Base-by-base conservation (phyloP, 345 rosid species). In the Eucalyptus cloeziana region DNA sequence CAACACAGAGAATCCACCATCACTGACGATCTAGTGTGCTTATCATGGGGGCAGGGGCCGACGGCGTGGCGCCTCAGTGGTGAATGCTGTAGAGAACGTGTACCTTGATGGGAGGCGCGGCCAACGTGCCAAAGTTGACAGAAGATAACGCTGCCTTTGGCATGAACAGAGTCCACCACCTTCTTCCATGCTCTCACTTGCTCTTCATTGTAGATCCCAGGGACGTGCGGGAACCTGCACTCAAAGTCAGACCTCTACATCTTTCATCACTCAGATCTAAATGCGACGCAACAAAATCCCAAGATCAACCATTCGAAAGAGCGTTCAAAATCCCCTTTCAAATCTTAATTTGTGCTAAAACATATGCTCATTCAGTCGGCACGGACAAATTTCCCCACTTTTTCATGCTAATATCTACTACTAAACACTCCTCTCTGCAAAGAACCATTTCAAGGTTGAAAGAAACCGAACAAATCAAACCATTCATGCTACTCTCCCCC, bases 41-140 rank as follows among this genome's bases (percentile, higher is more conserved):
- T 37, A 22, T 76, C 83, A 76, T 40, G 43, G 83, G 22, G 69
- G 0, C 31, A 13, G 69, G 69, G 69, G n/a, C 69, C 2, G 14
- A 27, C 7, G 69, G 69, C 69, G 27, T 27, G 16, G 31, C 4
- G 33, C 69, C 33, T 2, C 16, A 17, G 69, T 62, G 69, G 31
- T 62, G 69, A 62, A 62, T 62, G 24, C 43, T 71, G 24, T 9
- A 14, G n/a, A 31, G 85, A 19, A 22, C 25, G 54, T 13, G 5
- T 86, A 96, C 99, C 94, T 37, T 89, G 88, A 92, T 95, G 98
- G 87, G 99, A 98, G 31, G 99, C 99, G 14, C 99, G 98, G 86
- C 99, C 99, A 51, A 96, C 99, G 14, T 98, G 99, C 99, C 99
- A 98, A 16, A 98, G 89, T 79, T 98, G 99, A 92, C 99, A 97